phyloP scores from a whole-genome alignment of 257 asterid genomes.

The Nicotiana tomentosiformis region DNA sequence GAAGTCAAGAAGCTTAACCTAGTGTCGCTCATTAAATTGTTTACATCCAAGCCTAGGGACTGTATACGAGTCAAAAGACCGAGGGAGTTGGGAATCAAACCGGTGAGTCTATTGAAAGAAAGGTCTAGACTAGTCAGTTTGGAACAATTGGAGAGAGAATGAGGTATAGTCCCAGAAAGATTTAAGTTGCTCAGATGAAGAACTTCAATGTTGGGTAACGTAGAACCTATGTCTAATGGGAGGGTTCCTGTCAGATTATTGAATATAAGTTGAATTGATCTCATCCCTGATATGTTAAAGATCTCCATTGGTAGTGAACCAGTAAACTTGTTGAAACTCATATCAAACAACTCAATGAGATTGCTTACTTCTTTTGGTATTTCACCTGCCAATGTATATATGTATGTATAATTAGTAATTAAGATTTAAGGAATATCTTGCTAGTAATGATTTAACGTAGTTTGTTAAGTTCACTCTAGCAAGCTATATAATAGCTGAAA shows the following conservation, averaged over 20 bases:
- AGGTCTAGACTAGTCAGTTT: neutral
- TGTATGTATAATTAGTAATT: too few relatives aligned
- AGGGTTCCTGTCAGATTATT: neutral
- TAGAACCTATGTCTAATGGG: neutral
- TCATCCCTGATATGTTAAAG: neutral
- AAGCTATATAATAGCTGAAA: neutral
- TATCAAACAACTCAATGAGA: neutral
- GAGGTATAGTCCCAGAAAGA: neutral
- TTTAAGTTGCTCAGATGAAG: neutral
- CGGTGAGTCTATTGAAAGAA: neutral
- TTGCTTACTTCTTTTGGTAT: neutral
- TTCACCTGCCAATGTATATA: neutral
- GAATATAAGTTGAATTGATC: neutral
- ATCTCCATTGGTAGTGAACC: neutral
- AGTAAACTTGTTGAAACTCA: neutral
- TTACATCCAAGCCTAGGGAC: neutral
- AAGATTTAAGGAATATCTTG: too few relatives aligned
- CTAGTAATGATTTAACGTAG: neutral
- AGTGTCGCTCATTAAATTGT: neutral
- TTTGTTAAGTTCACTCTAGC: neutral
- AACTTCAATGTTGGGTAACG: neutral
- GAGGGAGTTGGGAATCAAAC: neutral
- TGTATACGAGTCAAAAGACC: neutral
- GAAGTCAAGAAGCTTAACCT: neutral
- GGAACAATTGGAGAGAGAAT: neutral